These are phyloP conservation scores for Nemania serpens DNA, from an alignment of 2,329 filamentous ascomycete genomes.

Conservation along the genomic window DNA sequence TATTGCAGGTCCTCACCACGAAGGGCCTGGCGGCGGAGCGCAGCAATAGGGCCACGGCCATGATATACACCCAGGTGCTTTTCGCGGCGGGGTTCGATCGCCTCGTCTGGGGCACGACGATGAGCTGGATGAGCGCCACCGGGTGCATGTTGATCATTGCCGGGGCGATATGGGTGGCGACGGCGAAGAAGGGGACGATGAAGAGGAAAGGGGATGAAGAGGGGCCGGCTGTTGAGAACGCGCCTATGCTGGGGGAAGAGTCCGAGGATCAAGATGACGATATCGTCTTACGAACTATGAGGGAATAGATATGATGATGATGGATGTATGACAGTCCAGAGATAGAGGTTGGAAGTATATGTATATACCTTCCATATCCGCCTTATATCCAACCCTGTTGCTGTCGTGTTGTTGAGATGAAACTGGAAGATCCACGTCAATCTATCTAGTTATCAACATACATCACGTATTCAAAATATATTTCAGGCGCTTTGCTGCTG, in stretches of 20 bases:
- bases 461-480: no score
- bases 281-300: slow-evolving; percentile 27
- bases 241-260: slow-evolving; percentile 14
- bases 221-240: slow-evolving; percentile 28
- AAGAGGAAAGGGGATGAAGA: slow-evolving; percentile 22
- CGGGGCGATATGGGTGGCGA: slow-evolving; percentile 56
- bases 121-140: slow-evolving; percentile 54
- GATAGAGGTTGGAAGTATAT: no score
- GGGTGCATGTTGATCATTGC: slow-evolving; percentile 59
- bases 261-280: slow-evolving; percentile 32
- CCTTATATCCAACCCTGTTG: no score
- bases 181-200: slow-evolving; percentile 47
- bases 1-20: slow-evolving; percentile 86
- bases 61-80: slow-evolving; percentile 63
- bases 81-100: slow-evolving; percentile 59
- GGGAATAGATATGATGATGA: slow-evolving; percentile 2
- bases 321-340: no score
- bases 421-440: no score
- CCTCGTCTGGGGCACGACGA: slow-evolving; percentile 57
- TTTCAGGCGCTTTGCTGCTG: no score
- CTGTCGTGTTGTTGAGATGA: no score
- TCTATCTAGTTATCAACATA: no score
- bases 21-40: slow-evolving; percentile 75
- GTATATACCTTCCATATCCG: no score
- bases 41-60: slow-evolving; percentile 60